A percentile compares a stretch with the other conserved stretches of the same genome.
These are phyloP conservation scores for Spinacia oleracea DNA, from an alignment of 179 eudicot genomes.

Conservation along the genomic window DNA sequence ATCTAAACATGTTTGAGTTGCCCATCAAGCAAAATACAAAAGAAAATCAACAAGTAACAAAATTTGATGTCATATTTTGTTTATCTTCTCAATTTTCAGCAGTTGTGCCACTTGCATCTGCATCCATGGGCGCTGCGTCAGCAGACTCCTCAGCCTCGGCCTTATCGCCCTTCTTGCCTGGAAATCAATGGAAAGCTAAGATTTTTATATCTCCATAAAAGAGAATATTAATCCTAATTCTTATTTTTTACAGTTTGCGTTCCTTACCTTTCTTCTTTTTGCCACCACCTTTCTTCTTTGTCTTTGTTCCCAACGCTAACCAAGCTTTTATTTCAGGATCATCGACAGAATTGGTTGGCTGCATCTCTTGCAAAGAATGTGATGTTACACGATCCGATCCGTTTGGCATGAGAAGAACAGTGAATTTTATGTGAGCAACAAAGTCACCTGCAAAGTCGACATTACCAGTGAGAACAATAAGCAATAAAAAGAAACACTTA, in stretches of 20 bases:
- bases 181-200: neutral
- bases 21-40: conserved; percentile 33
- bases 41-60: conserved; percentile 26
- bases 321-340: conserved; percentile 96
- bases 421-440: conserved; percentile 89
- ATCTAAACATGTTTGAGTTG: conserved; percentile 28
- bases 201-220: neutral
- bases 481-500: no score
- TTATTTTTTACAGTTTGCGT: no score
- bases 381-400: conserved; percentile 91
- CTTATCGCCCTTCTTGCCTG: conserved; percentile 65
- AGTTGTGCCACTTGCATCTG: conserved; percentile 38
- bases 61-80: conserved; percentile 20
- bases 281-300: conserved; percentile 98
- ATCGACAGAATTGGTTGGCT: conserved; percentile 72
- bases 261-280: conserved; percentile 93
- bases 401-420: conserved; percentile 97
- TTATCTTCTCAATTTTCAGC: conserved; percentile 31
- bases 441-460: conserved; percentile 58
- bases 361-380: conserved; percentile 80
- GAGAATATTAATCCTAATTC: neutral
- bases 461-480: neutral
- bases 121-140: conserved; percentile 51
- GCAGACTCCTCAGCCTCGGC: conserved; percentile 37
- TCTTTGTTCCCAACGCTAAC: conserved; percentile 75